phyloP scores from a whole-genome alignment of 768 basidiomycete genomes.

The Butyriboletus loyo region DNA sequence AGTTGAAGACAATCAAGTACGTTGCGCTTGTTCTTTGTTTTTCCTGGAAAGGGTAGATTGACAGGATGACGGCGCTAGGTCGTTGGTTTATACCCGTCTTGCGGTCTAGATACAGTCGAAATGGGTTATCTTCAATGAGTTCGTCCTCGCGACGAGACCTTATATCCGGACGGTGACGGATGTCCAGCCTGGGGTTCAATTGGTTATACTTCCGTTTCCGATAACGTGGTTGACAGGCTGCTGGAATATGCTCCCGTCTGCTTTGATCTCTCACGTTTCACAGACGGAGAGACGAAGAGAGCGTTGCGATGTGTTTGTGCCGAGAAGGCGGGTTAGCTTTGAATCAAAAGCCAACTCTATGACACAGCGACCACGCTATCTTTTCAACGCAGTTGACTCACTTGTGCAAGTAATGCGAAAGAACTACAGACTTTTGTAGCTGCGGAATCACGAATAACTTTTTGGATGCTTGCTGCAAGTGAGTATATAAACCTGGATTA shows the following conservation, averaged over 20 bases:
- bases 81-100: conserved; percentile 64
- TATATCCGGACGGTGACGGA: conserved; percentile 94
- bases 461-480: too few relatives aligned
- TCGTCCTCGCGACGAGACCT: conserved; percentile 83
- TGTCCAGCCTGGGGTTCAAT: conserved; percentile 73
- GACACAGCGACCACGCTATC: too few relatives aligned
- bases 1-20: conserved; percentile 90
- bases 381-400: too few relatives aligned
- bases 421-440: too few relatives aligned
- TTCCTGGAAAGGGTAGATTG: neutral
- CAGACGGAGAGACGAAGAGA: conserved; percentile 69
- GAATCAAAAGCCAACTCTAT: too few relatives aligned
- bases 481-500: too few relatives aligned
- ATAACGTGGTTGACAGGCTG: conserved; percentile 41
- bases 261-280: conserved; percentile 65
- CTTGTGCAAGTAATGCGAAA: too few relatives aligned
- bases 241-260: conserved; percentile 62
- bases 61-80: conserved; percentile 4
- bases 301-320: conserved; percentile 52
- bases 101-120: conserved; percentile 87
- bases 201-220: conserved; percentile 49
- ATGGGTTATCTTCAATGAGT: conserved; percentile 94
- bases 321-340: conserved; percentile 50
- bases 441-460: too few relatives aligned
- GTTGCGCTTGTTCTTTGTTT: conserved; percentile 15